A percentile compares a stretch with the other conserved stretches of the same genome.
Conservation (phyloP, 441 rosid genomes). For the Populus hybrid region DNA sequence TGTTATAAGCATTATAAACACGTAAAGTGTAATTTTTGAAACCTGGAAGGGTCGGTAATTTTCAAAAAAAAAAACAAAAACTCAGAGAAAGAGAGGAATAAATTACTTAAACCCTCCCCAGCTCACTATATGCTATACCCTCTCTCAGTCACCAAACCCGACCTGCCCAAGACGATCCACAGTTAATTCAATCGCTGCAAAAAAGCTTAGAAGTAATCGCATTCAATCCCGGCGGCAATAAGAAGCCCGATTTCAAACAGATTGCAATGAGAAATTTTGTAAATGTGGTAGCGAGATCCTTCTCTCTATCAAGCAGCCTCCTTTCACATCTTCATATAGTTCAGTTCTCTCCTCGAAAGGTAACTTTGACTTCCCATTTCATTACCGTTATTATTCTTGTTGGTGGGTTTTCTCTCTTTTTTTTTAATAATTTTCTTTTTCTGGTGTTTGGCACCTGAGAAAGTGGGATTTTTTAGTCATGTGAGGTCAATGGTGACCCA, state of each 20-base stretch:
- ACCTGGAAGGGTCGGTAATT: not conserved
- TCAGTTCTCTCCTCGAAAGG: not conserved
- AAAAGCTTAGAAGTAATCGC: too few relatives aligned
- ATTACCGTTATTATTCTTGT: not conserved
- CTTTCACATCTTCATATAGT: not conserved
- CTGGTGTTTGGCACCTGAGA: too few relatives aligned
- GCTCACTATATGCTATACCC: not conserved
- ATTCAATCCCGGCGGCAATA: too few relatives aligned
- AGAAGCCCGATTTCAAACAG: too few relatives aligned
- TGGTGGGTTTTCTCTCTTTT: not conserved
- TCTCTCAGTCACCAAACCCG: not conserved
- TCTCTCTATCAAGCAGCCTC: not conserved
- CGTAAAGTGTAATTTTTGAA: not conserved
- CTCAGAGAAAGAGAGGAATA: too few relatives aligned
- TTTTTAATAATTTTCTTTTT: not conserved
- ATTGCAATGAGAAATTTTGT: too few relatives aligned
- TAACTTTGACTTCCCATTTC: not conserved
- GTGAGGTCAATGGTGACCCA: too few relatives aligned
- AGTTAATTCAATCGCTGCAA: not conserved
- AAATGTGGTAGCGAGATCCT: not conserved
- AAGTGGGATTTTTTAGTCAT: too few relatives aligned
- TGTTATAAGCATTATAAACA: not conserved
- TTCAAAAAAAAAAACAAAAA: too few relatives aligned
- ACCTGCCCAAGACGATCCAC: not conserved
- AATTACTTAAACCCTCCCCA: not conserved